A percentile compares a stretch with the other conserved stretches of the same genome.
These are phyloP conservation scores for Dendrostoma leiphaemia DNA, from an alignment of 2,329 filamentous ascomycete species.

Conservation along the genomic window DNA sequence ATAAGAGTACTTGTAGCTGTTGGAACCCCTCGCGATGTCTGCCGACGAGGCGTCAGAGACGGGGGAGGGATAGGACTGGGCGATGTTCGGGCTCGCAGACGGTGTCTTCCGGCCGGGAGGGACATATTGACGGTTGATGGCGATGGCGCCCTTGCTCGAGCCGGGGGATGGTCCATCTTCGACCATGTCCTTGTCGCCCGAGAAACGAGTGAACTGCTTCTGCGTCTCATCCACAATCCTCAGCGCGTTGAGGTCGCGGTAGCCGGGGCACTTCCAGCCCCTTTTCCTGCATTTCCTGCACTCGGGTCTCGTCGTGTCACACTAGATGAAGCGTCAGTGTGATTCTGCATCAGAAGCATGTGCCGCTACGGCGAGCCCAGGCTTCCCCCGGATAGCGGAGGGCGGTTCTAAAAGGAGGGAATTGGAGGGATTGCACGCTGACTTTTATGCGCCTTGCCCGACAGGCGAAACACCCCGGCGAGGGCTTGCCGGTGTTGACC, in stretches of 20 bases:
- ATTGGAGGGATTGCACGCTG: neutral
- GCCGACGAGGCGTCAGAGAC: constrained; percentile 5
- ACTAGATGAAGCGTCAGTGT: constrained; percentile 1
- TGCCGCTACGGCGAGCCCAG: too few relatives aligned
- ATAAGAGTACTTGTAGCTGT: constrained; percentile 2
- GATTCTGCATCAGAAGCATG: neutral
- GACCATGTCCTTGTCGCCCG: constrained; percentile 12
- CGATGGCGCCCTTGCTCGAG: neutral
- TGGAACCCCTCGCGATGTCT: neutral
- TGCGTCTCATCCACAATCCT: constrained; percentile 20
- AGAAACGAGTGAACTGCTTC: constrained; percentile 18
- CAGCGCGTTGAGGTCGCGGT: constrained; percentile 18
- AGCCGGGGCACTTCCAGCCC: constrained; percentile 19
- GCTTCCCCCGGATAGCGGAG: too few relatives aligned
- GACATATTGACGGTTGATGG: constrained; percentile 1
- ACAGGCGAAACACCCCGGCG: constrained; percentile 19
- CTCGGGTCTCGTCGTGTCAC: constrained; percentile 18
- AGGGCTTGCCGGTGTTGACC: constrained; percentile 20
- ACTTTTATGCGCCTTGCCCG: constrained; percentile 19
- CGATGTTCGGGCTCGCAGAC: neutral
- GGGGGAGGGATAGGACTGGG: constrained; percentile 13
- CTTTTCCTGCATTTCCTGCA: constrained; percentile 19
- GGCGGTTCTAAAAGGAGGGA: too few relatives aligned
- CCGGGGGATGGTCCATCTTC: constrained; percentile 4
- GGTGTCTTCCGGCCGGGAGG: neutral